A percentile compares a stretch with the other conserved stretches of the same genome.
phyloP scores from a whole-genome alignment of 1,284 basidiomycete species.

The Ceratobasidium sp. region DNA sequence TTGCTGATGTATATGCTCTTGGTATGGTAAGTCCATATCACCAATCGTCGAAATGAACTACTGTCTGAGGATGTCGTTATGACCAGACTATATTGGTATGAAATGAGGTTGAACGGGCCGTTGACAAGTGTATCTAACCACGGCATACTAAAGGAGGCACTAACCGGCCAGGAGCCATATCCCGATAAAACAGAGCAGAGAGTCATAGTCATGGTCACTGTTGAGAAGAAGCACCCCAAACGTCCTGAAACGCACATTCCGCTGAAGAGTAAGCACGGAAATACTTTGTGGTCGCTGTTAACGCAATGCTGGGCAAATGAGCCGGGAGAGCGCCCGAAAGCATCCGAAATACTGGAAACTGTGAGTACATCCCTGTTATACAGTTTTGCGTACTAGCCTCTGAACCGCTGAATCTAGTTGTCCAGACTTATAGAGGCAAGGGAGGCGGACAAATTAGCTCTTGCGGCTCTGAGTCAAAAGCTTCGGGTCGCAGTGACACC shows the following conservation, averaged over 20 bases:
- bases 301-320: neutral
- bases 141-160: neutral
- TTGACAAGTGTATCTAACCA: neutral
- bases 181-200: neutral
- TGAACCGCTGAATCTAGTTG: too few relatives aligned
- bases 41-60: neutral
- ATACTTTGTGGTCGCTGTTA: neutral
- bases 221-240: neutral
- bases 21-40: constrained; percentile 4
- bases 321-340: neutral
- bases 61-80: neutral
- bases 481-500: too few relatives aligned
- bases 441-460: too few relatives aligned
- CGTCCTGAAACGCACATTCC: too few relatives aligned
- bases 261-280: neutral
- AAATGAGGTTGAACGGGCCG: too few relatives aligned
- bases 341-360: neutral
- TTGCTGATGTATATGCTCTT: neutral
- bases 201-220: neutral
- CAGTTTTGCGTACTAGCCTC: too few relatives aligned
- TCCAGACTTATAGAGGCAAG: too few relatives aligned
- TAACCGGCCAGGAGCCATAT: neutral
- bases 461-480: too few relatives aligned
- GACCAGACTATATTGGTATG: neutral
- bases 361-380: neutral